A percentile compares a stretch with the other conserved stretches of the same genome.
These are phyloP conservation scores for Phytophthora tentaculata DNA, from an alignment of 352 stramenopile genomes.

Conservation along the genomic window DNA sequence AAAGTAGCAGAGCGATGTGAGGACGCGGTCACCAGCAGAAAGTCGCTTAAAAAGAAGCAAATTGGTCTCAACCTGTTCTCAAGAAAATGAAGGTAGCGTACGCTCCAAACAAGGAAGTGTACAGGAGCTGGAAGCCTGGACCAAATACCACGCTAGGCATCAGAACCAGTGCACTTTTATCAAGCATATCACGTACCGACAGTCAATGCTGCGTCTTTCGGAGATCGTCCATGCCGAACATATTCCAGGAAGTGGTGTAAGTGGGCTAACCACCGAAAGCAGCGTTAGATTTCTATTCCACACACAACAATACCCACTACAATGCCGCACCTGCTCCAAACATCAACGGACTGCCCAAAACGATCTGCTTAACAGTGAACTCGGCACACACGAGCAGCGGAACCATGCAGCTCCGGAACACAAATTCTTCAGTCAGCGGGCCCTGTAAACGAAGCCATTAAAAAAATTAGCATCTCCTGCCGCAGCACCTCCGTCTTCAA, in stretches of 20 bases:
- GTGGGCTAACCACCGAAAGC: slow-evolving; percentile 59
- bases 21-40: background rate
- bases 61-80: slow-evolving; percentile 67
- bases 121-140: slow-evolving; percentile 92
- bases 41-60: background rate
- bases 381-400: slow-evolving; percentile 87
- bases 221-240: slow-evolving; percentile 67
- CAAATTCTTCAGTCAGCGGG: slow-evolving; percentile 94
- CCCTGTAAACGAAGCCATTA: slow-evolving; percentile 51
- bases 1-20: slow-evolving; percentile 10
- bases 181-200: slow-evolving; percentile 51
- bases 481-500: background rate
- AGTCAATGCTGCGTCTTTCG: slow-evolving; percentile 78
- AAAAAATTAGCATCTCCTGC: slow-evolving; percentile 5
- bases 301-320: background rate
- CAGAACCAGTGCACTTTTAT: slow-evolving; percentile 1
- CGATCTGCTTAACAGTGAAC: slow-evolving; percentile 82
- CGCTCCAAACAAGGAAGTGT: slow-evolving; percentile 96
- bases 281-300: slow-evolving; percentile 8
- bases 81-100: slow-evolving; percentile 95
- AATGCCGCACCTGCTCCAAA: slow-evolving; percentile 92
- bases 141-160: slow-evolving; percentile 7
- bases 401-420: slow-evolving; percentile 96
- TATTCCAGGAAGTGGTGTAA: slow-evolving; percentile 90
- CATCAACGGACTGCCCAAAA: slow-evolving; percentile 91